Evolutionary conservation across 129 eudicot species (phyloP), one percentile per base, ranked within the genome.

Genomic region (Smallanthus sonchifolius): DNA sequence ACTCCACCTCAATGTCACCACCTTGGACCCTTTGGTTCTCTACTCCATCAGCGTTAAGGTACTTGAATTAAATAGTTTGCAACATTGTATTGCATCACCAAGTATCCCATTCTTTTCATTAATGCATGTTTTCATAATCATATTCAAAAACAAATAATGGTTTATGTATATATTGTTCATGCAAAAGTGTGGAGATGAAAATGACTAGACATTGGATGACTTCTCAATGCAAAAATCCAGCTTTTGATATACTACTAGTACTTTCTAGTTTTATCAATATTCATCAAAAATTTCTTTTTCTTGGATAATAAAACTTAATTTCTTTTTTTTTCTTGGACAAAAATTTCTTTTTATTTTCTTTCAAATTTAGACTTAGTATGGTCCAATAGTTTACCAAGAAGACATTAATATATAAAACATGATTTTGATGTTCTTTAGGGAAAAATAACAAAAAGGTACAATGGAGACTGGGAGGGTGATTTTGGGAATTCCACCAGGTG

Each of bases 41-140:
- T 95, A 91, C 86, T 91, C 99, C 55, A 81, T 95, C 55, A 95
- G 99, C 75, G 92, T 84, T 67, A 95, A 95, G 99, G 99, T 95
- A 91, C 51, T 76, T 48, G 7, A 19, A 16, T 13, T 24, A 44
- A 1, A 20, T 8, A 64, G 14, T 66, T 56, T 20, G 10, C 35
- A 20, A 20, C 36, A 10, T 30, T 59, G 38, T 11, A 59, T 10
- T 59, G 9, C 35, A 30, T 59, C 65, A 38, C 38, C 11, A 59
- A 59, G 2, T 34, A 61, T 4, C n/a, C 10, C 1, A 5, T 61
- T 60, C 24, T 61, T 61, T 34, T 35, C 67, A 24, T n/a, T n/a
- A 61, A 32, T 40, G 39, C 45, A 49, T 7, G 10, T 34, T 30
- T 61, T 9, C 66, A 32, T 61, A 32, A 13, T 7, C 42, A 14